These are phyloP conservation scores for Ceratobasidium sp. DNA, from an alignment of 1,284 basidiomycete species.

Conservation along the genomic window DNA sequence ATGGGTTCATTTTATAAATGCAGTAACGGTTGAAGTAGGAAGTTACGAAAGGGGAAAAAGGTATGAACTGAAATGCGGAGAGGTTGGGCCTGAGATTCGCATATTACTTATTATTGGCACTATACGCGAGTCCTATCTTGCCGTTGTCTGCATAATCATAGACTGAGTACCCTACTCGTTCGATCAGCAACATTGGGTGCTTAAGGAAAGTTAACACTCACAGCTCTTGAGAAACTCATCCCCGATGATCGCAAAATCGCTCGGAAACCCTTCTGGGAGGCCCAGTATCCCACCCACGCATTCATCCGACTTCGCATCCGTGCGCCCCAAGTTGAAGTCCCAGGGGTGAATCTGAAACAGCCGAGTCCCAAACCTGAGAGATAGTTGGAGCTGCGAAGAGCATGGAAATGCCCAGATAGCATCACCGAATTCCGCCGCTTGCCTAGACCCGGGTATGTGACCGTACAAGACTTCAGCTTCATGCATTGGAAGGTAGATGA, in stretches of 20 bases:
- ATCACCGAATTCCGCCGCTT: slow-evolving; percentile 58
- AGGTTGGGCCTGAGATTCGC: not conserved
- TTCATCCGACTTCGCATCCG: slow-evolving; percentile 54
- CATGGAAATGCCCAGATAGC: slow-evolving; percentile 70
- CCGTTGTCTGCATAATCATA: slow-evolving; percentile 71
- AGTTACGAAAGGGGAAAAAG: not conserved
- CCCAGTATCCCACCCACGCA: slow-evolving; percentile 80
- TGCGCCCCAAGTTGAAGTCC: slow-evolving; percentile 78
- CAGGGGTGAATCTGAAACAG: slow-evolving; percentile 65
- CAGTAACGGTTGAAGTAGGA: not conserved
- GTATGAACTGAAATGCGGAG: not conserved
- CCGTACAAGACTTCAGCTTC: slow-evolving; percentile 62
- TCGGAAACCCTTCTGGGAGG: slow-evolving; percentile 63
- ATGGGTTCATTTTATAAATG: not conserved
- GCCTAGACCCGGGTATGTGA: slow-evolving; percentile 66
- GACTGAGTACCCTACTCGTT: slow-evolving; percentile 66
- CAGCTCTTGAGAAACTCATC: slow-evolving; percentile 81
- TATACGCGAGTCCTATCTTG: slow-evolving; percentile 71
- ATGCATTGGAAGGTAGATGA: slow-evolving; percentile 66
- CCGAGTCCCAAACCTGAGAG: slow-evolving; percentile 66
- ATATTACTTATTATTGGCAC: slow-evolving; percentile 63
- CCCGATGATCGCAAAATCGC: slow-evolving; percentile 73
- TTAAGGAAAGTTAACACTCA: slow-evolving; percentile 55
- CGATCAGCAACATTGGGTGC: not conserved
- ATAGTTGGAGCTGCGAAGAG: slow-evolving; percentile 56